phyloP scores from a whole-genome alignment of 805 yeast genomes.

The Kuraishia capsulata region DNA sequence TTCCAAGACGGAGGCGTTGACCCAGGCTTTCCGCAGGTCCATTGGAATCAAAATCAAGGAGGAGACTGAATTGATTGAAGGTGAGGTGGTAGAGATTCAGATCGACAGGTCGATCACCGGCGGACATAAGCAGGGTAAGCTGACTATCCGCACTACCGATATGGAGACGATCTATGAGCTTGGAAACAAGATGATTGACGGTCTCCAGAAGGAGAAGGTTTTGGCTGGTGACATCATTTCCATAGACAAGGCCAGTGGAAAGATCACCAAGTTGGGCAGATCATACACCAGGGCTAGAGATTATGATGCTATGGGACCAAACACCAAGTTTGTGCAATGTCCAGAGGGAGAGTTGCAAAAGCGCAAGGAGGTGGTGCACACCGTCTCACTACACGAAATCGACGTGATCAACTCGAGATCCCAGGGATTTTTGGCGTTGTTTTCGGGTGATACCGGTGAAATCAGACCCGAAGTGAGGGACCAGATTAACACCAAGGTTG shows the following conservation, averaged over 20 bases:
- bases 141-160: constrained; percentile 94
- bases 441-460: constrained; percentile 97
- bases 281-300: constrained; percentile 95
- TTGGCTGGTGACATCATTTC: constrained; percentile 95
- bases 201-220: constrained; percentile 89
- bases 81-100: constrained; percentile 96
- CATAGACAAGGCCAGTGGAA: constrained; percentile 92
- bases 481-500: constrained; percentile 93
- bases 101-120: constrained; percentile 91
- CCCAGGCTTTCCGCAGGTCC: constrained; percentile 92
- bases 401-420: constrained; percentile 97
- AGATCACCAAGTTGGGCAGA: constrained; percentile 89
- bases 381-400: constrained; percentile 95
- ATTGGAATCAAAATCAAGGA: constrained; percentile 94
- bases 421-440: constrained; percentile 93
- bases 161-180: constrained; percentile 98
- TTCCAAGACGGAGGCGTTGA: constrained; percentile 91
- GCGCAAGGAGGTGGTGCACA: constrained; percentile 91
- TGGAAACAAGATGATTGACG: constrained; percentile 90
- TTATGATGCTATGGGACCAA: constrained; percentile 98
- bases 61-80: constrained; percentile 95
- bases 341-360: constrained; percentile 98
- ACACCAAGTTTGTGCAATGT: constrained; percentile 93
- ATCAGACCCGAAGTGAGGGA: constrained; percentile 92
- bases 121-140: constrained; percentile 96